These are phyloP conservation scores for Hypsizygus marmoreus DNA, from an alignment of 768 basidiomycete species.

Conservation along the genomic window DNA sequence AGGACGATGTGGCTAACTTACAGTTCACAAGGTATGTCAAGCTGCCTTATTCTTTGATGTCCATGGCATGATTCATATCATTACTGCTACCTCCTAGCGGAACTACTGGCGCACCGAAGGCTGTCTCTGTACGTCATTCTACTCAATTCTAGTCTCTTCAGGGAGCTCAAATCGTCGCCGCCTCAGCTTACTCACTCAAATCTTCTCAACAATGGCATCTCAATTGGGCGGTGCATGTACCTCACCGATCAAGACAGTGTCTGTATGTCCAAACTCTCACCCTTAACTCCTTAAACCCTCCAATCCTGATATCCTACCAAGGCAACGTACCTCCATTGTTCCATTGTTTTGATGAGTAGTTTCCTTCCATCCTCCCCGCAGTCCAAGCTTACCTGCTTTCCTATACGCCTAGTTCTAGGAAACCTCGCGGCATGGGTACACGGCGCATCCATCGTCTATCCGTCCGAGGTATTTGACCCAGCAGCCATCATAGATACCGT, in stretches of 20 bases:
- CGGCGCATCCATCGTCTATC: conserved; percentile 74
- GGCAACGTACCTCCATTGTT: conserved; percentile 85
- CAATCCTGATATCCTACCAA: conserved; percentile 23
- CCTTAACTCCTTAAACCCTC: not conserved
- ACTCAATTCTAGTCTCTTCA: not conserved
- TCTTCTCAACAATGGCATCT: conserved; percentile 75
- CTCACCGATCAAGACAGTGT: conserved; percentile 66
- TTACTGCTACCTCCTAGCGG: conserved; percentile 46
- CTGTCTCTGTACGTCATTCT: conserved; percentile 63
- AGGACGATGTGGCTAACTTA: conserved; percentile 77
- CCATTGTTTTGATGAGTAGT: conserved; percentile 85
- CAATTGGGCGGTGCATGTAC: conserved; percentile 71
- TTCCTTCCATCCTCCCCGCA: conserved; percentile 5
- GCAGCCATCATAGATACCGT: conserved; percentile 69
- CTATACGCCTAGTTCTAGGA: conserved; percentile 74
- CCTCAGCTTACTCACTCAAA: conserved; percentile 81
- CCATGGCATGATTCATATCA: not conserved
- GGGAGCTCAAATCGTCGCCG: not conserved
- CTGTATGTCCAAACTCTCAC: conserved; percentile 44
- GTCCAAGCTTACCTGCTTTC: conserved; percentile 8
- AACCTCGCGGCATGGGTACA: conserved; percentile 80
- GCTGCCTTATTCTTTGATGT: not conserved
- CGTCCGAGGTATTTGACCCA: conserved; percentile 66
- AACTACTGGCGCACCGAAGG: conserved; percentile 81
- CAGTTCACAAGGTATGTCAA: conserved; percentile 81